Evolutionary conservation across 2,329 filamentous ascomycete species (phyloP), one percentile per base, ranked within the genome.

Genomic region (Apiospora aurea): DNA sequence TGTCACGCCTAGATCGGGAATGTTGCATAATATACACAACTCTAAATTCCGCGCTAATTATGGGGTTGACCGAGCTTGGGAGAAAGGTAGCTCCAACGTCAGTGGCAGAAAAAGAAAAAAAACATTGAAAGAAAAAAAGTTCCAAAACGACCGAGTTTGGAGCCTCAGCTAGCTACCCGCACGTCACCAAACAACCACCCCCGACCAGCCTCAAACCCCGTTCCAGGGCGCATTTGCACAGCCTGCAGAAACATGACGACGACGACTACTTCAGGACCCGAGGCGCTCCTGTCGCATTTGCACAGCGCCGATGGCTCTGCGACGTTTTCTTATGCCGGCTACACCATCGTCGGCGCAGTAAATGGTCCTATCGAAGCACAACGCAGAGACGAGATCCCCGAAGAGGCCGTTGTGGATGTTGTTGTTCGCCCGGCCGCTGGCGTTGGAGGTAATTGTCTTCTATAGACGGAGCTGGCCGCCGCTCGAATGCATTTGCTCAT

Each of bases 311-410:
- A 97, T 80, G 94, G 94, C 74, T 97, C 94, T 67, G 93, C 93
- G 14, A 92, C 90, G 13, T 95, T 94, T 80, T 90, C 92, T 2
- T 88, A 91, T 77, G 87, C 90, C 72, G 93, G 94, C 68, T 97
- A 95, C 82, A 92, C 91, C 64, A 89, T 98, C 75, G 89, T 97
- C 70, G 93, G 93, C 71, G 92, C 94, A 18, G 94, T 97, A 76
- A 98, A 97, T 82, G 96, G 96, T 0, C 96, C 96, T 21, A 90
- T 98, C 76, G 96, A 99, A 84, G 94, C 96, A 21, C 91, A 91
- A 77, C 90, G 95, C 78, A 91, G 94, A 78, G 96, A 99, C 80
- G 94, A 98, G 81, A 90, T 96, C 76, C 93, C 96, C 10, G 95
- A 97, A 82, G 95, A 98, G 84, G 94, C 96, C 41, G 90, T 92